phyloP scores from a whole-genome alignment of 2,329 filamentous ascomycete genomes.

The Coleophoma eucalyptorum region DNA sequence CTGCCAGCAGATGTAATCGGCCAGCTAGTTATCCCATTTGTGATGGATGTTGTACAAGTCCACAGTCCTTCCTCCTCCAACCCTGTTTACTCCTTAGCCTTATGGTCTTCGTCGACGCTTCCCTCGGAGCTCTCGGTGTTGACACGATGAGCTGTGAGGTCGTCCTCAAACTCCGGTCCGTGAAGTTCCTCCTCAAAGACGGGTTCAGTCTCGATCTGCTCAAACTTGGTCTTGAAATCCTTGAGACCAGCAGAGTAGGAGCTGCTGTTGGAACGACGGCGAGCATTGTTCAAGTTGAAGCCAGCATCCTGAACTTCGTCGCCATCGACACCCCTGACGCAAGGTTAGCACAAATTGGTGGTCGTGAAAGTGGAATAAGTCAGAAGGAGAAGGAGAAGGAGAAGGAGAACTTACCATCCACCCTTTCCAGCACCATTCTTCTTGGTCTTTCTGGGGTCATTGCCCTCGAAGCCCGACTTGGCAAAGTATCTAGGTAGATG shows the following conservation, averaged over 20 bases:
- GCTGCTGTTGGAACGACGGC: slow-evolving; percentile 91
- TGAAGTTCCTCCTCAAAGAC: slow-evolving; percentile 88
- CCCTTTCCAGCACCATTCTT: slow-evolving; percentile 91
- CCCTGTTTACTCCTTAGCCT: slow-evolving; percentile 30
- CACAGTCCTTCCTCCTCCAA: not conserved
- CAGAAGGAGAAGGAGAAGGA: slow-evolving; percentile 13
- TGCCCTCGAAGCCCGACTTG: slow-evolving; percentile 77
- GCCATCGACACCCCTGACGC: slow-evolving; percentile 71
- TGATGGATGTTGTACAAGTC: slow-evolving; percentile 2
- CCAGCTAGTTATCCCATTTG: slow-evolving; percentile 9
- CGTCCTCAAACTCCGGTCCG: slow-evolving; percentile 44
- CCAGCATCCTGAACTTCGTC: slow-evolving; percentile 81
- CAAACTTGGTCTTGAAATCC: slow-evolving; percentile 96
- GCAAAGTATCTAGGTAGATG: slow-evolving; percentile 88
- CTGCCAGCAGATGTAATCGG: slow-evolving; percentile 18
- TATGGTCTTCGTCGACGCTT: slow-evolving; percentile 32
- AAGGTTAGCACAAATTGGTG: not conserved
- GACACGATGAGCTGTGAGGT: slow-evolving; percentile 22
- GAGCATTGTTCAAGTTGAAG: slow-evolving; percentile 80
- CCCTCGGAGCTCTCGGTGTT: slow-evolving; percentile 26
- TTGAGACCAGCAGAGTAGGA: slow-evolving; percentile 64
- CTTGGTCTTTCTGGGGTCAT: slow-evolving; percentile 90
- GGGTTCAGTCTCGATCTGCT: slow-evolving; percentile 82
- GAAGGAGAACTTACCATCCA: slow-evolving; percentile 71
- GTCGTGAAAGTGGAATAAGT: not conserved